Conservation (phyloP, 228 moss, liverwort and hornwort species). For the Sphagnum magellanicum region DNA sequence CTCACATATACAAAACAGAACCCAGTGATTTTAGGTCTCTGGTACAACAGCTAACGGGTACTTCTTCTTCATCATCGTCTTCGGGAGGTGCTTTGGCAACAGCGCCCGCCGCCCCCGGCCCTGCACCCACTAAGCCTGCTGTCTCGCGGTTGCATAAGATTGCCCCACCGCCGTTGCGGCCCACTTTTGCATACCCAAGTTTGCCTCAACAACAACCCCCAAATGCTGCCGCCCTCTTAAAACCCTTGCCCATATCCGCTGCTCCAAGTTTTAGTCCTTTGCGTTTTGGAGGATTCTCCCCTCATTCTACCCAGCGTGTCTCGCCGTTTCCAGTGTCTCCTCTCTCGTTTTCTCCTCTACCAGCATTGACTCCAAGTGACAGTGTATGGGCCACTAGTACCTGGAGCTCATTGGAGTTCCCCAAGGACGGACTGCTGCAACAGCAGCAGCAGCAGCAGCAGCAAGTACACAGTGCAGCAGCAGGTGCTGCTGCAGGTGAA, state of each 20-base stretch:
- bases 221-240: conserved; percentile 17
- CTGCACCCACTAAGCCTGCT: conserved; percentile 34
- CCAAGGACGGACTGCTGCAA: conserved; percentile 46
- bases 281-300: conserved; percentile 47
- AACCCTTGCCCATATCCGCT: conserved; percentile 13
- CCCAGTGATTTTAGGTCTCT: conserved; percentile 72
- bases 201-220: conserved; percentile 16
- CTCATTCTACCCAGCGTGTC: conserved; percentile 43
- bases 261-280: conserved; percentile 39
- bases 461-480: conserved; percentile 13
- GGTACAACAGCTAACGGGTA: conserved; percentile 88
- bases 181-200: conserved; percentile 45
- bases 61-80: conserved; percentile 12
- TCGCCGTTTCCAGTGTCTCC: conserved; percentile 22
- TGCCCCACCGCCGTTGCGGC: conserved; percentile 84
- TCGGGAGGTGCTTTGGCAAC: conserved; percentile 8
- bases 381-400: conserved; percentile 73
- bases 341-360: conserved; percentile 79
- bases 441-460: conserved; percentile 38
- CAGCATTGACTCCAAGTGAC: conserved; percentile 74
- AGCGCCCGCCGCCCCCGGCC: conserved; percentile 24
- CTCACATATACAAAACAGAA: conserved; percentile 89
- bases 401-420: conserved; percentile 57
- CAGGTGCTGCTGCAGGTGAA: neutral
- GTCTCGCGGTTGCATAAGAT: conserved; percentile 74